phyloP scores from a whole-genome alignment of 257 asterid species.

The Scutellaria baicalensis region DNA sequence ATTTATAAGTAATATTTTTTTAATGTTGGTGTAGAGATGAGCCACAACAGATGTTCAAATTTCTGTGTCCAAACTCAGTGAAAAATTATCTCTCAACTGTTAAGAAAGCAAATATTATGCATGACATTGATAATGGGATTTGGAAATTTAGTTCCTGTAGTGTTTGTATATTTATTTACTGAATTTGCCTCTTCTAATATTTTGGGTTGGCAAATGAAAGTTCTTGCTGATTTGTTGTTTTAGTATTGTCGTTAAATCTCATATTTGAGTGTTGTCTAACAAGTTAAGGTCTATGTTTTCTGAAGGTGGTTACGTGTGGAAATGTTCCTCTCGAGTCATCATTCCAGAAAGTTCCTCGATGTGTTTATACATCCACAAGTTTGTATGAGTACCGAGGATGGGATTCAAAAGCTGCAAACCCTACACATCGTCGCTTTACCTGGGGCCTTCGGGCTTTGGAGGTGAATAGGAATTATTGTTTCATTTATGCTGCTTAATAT shows the following conservation, averaged over 20 bases:
- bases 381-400: slow-evolving; percentile 67
- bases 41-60: neutral
- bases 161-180: neutral
- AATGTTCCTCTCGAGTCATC: slow-evolving; percentile 73
- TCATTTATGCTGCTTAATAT: neutral
- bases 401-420: slow-evolving; percentile 62
- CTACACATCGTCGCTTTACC: slow-evolving; percentile 57
- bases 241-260: neutral
- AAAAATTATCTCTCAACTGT: neutral
- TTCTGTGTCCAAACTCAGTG: neutral
- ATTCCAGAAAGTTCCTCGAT: slow-evolving; percentile 61
- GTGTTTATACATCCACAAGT: slow-evolving; percentile 66
- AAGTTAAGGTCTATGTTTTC: neutral
- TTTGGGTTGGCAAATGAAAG: neutral
- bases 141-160: slow-evolving; percentile 2
- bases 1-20: neutral
- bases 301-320: slow-evolving; percentile 76
- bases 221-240: neutral
- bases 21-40: neutral
- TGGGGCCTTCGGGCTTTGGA: slow-evolving; percentile 66
- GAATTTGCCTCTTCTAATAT: neutral
- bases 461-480: slow-evolving; percentile 26
- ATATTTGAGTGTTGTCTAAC: neutral
- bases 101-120: neutral
- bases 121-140: neutral